Evolutionary conservation across 331 rosid genomes (phyloP).

Genomic region (Cydonia oblonga): DNA sequence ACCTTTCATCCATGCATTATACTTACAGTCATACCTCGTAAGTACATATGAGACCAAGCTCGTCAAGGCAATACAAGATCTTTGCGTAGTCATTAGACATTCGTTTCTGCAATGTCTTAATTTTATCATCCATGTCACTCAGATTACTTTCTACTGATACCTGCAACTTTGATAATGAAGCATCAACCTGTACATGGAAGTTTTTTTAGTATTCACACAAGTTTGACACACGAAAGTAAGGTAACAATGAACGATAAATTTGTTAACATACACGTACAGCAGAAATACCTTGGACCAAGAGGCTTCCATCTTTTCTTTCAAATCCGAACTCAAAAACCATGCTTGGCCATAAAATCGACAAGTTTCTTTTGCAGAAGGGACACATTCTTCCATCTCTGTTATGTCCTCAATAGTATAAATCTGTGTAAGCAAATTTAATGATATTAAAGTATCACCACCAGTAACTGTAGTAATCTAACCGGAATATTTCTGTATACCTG

Average conservation of each 20-base stretch:
- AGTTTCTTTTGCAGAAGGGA: constrained; percentile 55
- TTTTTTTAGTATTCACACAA: constrained; percentile 10
- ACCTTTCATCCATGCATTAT: not conserved
- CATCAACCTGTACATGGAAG: constrained; percentile 44
- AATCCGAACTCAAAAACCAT: constrained; percentile 24
- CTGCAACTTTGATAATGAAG: constrained; percentile 37
- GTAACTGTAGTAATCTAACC: not conserved
- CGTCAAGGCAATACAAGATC: constrained; percentile 64
- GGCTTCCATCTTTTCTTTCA: constrained; percentile 66
- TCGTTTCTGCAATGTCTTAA: constrained; percentile 39
- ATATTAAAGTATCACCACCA: not conserved
- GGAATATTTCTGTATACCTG: constrained; percentile 30
- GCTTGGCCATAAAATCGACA: constrained; percentile 51
- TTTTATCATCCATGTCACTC: constrained; percentile 35
- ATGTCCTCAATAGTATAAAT: constrained; percentile 58
- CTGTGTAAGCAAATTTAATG: constrained; percentile 27
- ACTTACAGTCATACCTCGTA: constrained; percentile 57
- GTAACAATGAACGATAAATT: not conserved
- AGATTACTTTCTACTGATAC: constrained; percentile 24
- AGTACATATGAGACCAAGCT: constrained; percentile 77
- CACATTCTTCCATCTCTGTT: constrained; percentile 43
- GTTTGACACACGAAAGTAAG: not conserved
- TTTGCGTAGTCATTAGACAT: constrained; percentile 49
- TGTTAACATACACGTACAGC: not conserved
- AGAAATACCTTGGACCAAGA: constrained; percentile 55